These are phyloP conservation scores for Bodo saltans DNA, from an alignment of 78 protist genomes.

Conservation along the genomic window DNA sequence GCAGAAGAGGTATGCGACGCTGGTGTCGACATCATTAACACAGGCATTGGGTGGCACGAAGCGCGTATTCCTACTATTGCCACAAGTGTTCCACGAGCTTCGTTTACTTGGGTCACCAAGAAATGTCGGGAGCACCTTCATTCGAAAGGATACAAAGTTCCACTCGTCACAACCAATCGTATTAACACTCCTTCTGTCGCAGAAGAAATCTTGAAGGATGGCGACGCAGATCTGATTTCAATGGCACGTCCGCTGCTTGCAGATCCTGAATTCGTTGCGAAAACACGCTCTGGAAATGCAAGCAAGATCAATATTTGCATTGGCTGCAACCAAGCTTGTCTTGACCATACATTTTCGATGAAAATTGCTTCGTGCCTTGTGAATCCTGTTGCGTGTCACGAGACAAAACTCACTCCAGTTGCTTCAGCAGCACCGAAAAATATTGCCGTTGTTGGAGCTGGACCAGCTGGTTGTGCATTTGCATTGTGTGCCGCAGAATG, in stretches of 20 bases:
- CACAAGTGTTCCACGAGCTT: constrained; percentile 53
- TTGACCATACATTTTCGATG: constrained; percentile 52
- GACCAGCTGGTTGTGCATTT: constrained; percentile 53
- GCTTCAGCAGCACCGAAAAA: not conserved
- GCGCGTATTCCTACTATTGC: constrained; percentile 68
- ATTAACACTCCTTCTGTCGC: constrained; percentile 52
- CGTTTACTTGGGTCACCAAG: constrained; percentile 37
- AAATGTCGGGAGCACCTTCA: constrained; percentile 21
- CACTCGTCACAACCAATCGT: constrained; percentile 55
- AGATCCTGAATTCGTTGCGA: constrained; percentile 44
- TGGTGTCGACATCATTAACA: constrained; percentile 58
- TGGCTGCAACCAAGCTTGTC: constrained; percentile 65
- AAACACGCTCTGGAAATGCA: constrained; percentile 25
- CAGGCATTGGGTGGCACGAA: constrained; percentile 72
- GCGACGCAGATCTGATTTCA: constrained; percentile 43
- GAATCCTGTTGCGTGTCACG: constrained; percentile 52
- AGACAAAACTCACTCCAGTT: not conserved
- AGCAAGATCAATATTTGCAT: constrained; percentile 58
- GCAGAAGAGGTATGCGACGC: constrained; percentile 39
- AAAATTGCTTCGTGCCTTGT: constrained; percentile 47
- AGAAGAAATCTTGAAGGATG: constrained; percentile 16
- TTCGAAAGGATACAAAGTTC: constrained; percentile 5
- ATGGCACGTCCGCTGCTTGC: constrained; percentile 69
- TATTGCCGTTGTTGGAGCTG: constrained; percentile 58
- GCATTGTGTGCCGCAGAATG: constrained; percentile 39